These are phyloP conservation scores for Dissoconium aciculare DNA, from an alignment of 2,329 filamentous ascomycete species.

Conservation along the genomic window DNA sequence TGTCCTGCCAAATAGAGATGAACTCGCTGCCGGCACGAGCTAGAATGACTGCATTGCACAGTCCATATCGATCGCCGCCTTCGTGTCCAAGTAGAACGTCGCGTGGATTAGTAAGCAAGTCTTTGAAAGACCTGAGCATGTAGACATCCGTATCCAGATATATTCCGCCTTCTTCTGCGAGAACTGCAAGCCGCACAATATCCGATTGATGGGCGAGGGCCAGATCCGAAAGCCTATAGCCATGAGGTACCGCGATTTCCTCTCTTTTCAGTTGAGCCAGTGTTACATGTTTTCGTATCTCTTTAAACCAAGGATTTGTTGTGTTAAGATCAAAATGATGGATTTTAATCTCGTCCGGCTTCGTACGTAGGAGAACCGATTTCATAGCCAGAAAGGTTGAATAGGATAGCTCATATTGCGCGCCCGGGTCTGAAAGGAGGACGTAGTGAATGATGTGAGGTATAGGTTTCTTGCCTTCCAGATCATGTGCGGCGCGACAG, in stretches of 20 bases:
- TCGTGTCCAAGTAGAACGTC: conserved; percentile 9
- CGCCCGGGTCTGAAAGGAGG: conserved; percentile 4
- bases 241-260: not conserved
- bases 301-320: conserved; percentile 4
- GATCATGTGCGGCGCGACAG: conserved; percentile 3
- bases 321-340: no score
- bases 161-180: conserved; percentile 7
- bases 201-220: conserved; percentile 8
- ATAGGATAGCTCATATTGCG: conserved; percentile 6
- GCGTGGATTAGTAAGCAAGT: conserved; percentile 4
- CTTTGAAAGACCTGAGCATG: conserved; percentile 6
- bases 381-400: conserved; percentile 8
- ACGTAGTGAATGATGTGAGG: conserved; percentile 8
- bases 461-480: no score
- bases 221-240: conserved; percentile 1
- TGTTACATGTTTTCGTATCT: conserved; percentile 3
- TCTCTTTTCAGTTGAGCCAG: conserved; percentile 3
- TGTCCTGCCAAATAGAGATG: conserved; percentile 7
- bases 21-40: conserved; percentile 7
- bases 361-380: conserved; percentile 7
- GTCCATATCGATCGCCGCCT: conserved; percentile 9
- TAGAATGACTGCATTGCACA: conserved; percentile 11
- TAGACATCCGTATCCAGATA: conserved; percentile 11
- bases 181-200: conserved; percentile 6
- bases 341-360: conserved; percentile 5